Conservation (phyloP, 2,329 filamentous ascomycete species). For the Emericellopsis atlantica region DNA sequence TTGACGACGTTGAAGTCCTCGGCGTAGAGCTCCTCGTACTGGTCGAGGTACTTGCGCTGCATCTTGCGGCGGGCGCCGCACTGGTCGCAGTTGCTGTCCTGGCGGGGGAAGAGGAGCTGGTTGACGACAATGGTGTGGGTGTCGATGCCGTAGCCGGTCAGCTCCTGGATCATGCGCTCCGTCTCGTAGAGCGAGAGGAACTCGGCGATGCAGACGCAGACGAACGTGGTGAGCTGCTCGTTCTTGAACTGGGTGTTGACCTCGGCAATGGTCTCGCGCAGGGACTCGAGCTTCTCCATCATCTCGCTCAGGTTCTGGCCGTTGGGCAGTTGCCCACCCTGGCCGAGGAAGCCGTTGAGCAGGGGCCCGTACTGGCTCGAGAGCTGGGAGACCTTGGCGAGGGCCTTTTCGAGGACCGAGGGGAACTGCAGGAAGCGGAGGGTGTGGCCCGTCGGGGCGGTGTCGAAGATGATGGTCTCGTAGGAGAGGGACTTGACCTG, state of each 20-base stretch:
- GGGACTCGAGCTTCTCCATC: constrained; percentile 84
- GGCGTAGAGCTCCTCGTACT: constrained; percentile 96
- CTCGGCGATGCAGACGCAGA: constrained; percentile 96
- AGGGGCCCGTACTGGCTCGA: constrained; percentile 92
- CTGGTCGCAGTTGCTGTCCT: constrained; percentile 79
- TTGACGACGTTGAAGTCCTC: constrained; percentile 94
- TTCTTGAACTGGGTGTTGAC: constrained; percentile 99
- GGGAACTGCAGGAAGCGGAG: constrained; percentile 98
- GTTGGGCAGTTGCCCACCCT: constrained; percentile 63
- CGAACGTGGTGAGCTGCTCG: constrained; percentile 86
- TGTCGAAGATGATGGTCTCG: constrained; percentile 98
- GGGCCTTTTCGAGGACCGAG: constrained; percentile 91
- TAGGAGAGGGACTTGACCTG: constrained; percentile 98
- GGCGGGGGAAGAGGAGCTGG: constrained; percentile 86
- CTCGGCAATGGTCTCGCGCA: constrained; percentile 86
- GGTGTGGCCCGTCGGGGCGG: constrained; percentile 93
- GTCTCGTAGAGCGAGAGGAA: constrained; percentile 97
- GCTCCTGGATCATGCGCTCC: constrained; percentile 98
- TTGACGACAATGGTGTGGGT: constrained; percentile 97
- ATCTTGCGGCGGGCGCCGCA: constrained; percentile 92
- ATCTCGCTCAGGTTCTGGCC: constrained; percentile 89
- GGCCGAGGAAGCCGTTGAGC: constrained; percentile 83
- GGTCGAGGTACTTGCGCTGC: constrained; percentile 98
- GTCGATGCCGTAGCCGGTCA: constrained; percentile 86
- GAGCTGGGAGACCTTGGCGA: constrained; percentile 93